A percentile compares a stretch with the other conserved stretches of the same genome.
These are phyloP conservation scores for Sporisorium sorghi DNA, from an alignment of 1,284 basidiomycete genomes.

Conservation along the genomic window DNA sequence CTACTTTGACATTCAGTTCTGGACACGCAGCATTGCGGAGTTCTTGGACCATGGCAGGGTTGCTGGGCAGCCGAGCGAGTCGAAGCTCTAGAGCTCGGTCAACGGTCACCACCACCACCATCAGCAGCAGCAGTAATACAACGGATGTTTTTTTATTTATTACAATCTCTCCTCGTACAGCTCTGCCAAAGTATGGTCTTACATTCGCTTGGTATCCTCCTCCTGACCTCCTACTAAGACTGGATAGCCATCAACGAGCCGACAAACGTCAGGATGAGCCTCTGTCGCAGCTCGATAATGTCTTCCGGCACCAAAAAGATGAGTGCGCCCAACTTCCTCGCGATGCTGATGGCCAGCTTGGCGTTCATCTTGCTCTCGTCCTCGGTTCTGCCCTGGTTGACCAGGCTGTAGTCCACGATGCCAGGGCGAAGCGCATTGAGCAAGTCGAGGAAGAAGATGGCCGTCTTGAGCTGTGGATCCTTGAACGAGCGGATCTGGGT, in stretches of 20 bases:
- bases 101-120: too few relatives aligned
- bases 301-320: constrained; percentile 98
- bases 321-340: constrained; percentile 93
- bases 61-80: background rate
- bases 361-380: constrained; percentile 94
- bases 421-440: constrained; percentile 91
- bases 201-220: background rate
- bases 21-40: constrained; percentile 34
- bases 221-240: constrained; percentile 4
- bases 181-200: background rate
- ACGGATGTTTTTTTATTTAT: background rate
- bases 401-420: constrained; percentile 89
- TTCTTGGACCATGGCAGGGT: constrained; percentile 39
- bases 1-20: constrained; percentile 52
- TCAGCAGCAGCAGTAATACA: background rate
- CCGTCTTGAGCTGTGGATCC: constrained; percentile 89
- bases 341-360: constrained; percentile 89
- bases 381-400: constrained; percentile 78
- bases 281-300: constrained; percentile 69
- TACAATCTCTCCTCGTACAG: background rate
- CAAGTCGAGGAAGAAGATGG: constrained; percentile 92
- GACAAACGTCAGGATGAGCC: constrained; percentile 74
- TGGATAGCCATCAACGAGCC: constrained; percentile 71
- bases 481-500: constrained; percentile 88
- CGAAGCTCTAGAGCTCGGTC: constrained; percentile 25